A percentile compares a stretch with the other conserved stretches of the same genome.
Conservation (phyloP, 2,329 filamentous ascomycete genomes). For the Sporothrix sp. region DNA sequence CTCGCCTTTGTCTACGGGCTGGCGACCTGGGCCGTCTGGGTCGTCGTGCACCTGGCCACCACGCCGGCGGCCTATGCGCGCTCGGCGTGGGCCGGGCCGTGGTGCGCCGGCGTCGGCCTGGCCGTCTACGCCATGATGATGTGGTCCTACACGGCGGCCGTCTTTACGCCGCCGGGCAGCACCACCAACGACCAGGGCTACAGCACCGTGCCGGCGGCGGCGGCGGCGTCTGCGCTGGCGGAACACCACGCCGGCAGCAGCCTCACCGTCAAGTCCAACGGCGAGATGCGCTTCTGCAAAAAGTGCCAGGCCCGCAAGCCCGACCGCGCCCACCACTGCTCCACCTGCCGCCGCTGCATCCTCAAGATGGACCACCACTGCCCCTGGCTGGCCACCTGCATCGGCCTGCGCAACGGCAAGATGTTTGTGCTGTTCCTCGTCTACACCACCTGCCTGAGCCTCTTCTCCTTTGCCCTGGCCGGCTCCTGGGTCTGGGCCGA, state of each 20-base stretch:
- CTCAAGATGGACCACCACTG: slow-evolving; percentile 99
- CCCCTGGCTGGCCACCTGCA: slow-evolving; percentile 93
- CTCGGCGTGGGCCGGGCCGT: slow-evolving; percentile 10
- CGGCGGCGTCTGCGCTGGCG: too few relatives aligned
- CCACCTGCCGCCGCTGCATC: slow-evolving; percentile 85
- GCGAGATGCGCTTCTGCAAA: slow-evolving; percentile 84
- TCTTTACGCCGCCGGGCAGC: slow-evolving; percentile 82
- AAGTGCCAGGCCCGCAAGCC: slow-evolving; percentile 94
- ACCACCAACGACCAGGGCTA: slow-evolving; percentile 60
- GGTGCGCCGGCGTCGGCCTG: slow-evolving; percentile 51
- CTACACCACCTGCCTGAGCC: slow-evolving; percentile 80
- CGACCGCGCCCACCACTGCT: slow-evolving; percentile 94
- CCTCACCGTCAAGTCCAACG: slow-evolving; percentile 87
- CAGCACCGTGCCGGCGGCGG: slow-evolving; percentile 68
- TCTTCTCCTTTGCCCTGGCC: slow-evolving; percentile 68
- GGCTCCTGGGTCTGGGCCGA: slow-evolving; percentile 78
- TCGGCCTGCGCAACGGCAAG: slow-evolving; percentile 92
- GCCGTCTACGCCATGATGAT: slow-evolving; percentile 70
- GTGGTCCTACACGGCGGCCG: slow-evolving; percentile 82
- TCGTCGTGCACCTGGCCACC: slow-evolving; percentile 64
- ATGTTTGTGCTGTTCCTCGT: slow-evolving; percentile 85
- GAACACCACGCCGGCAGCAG: slow-evolving; percentile 54
- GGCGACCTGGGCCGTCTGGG: slow-evolving; percentile 91
- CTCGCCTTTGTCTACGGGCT: slow-evolving; percentile 78
- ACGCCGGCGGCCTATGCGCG: slow-evolving; percentile 35